Evolutionary conservation across 2,329 filamentous ascomycete species (phyloP).

Genomic region (Penicillium concentricum): DNA sequence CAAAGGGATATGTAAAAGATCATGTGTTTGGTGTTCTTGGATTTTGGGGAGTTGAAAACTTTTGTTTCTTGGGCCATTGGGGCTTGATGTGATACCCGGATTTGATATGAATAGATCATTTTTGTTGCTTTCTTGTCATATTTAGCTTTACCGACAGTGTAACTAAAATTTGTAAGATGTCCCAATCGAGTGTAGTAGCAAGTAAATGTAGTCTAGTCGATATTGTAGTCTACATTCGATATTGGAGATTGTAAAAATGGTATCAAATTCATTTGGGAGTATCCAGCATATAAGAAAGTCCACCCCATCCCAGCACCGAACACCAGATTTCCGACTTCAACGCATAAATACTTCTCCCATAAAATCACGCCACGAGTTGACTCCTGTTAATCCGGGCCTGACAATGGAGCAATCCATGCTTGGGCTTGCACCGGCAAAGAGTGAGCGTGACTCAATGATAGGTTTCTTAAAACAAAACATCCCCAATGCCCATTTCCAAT

Average conservation of each 20-base stretch:
- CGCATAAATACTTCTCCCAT: not conserved
- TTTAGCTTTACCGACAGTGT: not conserved
- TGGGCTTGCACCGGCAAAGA: not conserved
- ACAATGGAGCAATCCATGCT: not conserved
- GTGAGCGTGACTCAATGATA: not conserved
- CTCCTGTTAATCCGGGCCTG: no score
- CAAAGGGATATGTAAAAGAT: constrained; percentile 10
- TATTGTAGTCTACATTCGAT: not conserved
- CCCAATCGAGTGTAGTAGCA: not conserved
- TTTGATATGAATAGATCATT: not conserved
- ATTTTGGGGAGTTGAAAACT: constrained; percentile 5
- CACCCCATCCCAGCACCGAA: not conserved
- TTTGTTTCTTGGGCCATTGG: not conserved
- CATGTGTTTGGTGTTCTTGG: not conserved
- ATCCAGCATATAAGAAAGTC: not conserved
- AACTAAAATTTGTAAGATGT: not conserved
- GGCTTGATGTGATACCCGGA: constrained; percentile 19
- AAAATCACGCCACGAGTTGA: not conserved
- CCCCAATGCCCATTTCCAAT: not conserved
- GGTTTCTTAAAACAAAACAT: no score
- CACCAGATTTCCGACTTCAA: not conserved
- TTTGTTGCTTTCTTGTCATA: constrained; percentile 12
- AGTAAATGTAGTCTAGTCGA: not conserved
- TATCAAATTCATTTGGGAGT: not conserved
- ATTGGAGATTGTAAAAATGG: not conserved